Conservation (phyloP, 305 asterid species). For the Ajuga reptans region DNA sequence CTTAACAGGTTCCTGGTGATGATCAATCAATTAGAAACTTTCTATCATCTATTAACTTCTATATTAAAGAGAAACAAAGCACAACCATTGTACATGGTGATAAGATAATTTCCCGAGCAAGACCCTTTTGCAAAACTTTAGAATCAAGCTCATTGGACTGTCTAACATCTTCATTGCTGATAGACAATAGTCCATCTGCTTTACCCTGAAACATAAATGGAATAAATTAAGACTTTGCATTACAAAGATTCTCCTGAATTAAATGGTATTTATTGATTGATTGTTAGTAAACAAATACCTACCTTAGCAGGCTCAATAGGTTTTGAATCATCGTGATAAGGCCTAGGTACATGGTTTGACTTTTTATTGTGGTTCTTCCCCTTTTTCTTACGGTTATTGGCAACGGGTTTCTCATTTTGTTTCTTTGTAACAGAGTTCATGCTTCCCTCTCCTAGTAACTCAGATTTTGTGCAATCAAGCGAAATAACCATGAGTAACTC, state of each 20-base stretch:
- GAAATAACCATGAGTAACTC: constrained; percentile 74
- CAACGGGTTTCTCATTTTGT: constrained; percentile 50
- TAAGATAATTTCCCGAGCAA: constrained; percentile 32
- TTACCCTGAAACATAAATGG: constrained; percentile 42
- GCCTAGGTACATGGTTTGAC: constrained; percentile 43
- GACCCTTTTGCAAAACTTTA: constrained; percentile 38
- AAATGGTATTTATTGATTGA: constrained; percentile 17
- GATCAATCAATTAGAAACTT: constrained; percentile 53
- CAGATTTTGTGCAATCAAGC: constrained; percentile 83
- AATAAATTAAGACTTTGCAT: constrained; percentile 17
- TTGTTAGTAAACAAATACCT: constrained; percentile 22
- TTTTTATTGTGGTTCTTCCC: constrained; percentile 65
- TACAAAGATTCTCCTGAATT: constrained; percentile 16
- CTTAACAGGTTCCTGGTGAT: constrained; percentile 63
- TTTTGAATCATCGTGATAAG: constrained; percentile 39
- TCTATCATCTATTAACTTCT: constrained; percentile 32
- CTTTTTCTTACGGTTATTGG: constrained; percentile 63
- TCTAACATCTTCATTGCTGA: constrained; percentile 33
- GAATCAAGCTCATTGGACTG: constrained; percentile 32
- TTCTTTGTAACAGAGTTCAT: constrained; percentile 35
- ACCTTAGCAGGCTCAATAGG: constrained; percentile 47
- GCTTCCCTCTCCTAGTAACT: constrained; percentile 70
- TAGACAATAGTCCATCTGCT: constrained; percentile 32
- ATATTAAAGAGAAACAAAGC: constrained; percentile 33
- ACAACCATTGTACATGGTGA: constrained; percentile 60